A percentile compares a stretch with the other conserved stretches of the same genome.
Evolutionary conservation across 331 rosid genomes (phyloP).

Genomic region (Acacia pycnantha): DNA sequence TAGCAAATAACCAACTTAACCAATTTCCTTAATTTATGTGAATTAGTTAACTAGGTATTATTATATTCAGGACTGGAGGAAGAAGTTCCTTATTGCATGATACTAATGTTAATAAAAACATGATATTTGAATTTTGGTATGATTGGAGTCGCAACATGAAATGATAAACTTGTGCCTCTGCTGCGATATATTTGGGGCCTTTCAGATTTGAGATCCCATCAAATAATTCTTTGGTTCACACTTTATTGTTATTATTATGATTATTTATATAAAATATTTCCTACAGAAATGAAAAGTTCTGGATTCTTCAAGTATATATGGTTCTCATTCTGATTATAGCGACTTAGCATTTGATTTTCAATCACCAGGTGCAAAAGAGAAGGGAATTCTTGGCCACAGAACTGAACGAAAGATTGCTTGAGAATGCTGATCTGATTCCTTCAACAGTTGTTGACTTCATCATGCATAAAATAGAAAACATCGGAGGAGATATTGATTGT

Average conservation of each 20-base stretch:
- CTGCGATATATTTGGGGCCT: conserved; percentile 5
- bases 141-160: neutral
- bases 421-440: conserved; percentile 46
- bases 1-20: neutral
- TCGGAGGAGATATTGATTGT: conserved; percentile 50
- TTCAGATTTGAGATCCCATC: conserved; percentile 15
- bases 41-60: no score
- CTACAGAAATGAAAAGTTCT: conserved; percentile 3
- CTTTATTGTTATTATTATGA: neutral
- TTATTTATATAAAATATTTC: neutral
- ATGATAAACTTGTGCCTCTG: neutral
- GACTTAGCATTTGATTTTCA: conserved; percentile 5
- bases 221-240: neutral
- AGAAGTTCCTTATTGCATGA: neutral
- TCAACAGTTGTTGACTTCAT: conserved; percentile 47
- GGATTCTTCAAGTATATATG: neutral
- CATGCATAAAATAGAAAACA: conserved; percentile 45
- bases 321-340: conserved; percentile 22
- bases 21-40: neutral
- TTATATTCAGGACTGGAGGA: neutral
- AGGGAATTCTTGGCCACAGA: conserved; percentile 55
- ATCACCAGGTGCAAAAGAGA: conserved; percentile 56
- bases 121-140: conserved; percentile 9
- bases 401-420: conserved; percentile 46
- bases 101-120: neutral